Evolutionary conservation across 2,329 filamentous ascomycete species (phyloP).

Genomic region (Anisogramma anomala): DNA sequence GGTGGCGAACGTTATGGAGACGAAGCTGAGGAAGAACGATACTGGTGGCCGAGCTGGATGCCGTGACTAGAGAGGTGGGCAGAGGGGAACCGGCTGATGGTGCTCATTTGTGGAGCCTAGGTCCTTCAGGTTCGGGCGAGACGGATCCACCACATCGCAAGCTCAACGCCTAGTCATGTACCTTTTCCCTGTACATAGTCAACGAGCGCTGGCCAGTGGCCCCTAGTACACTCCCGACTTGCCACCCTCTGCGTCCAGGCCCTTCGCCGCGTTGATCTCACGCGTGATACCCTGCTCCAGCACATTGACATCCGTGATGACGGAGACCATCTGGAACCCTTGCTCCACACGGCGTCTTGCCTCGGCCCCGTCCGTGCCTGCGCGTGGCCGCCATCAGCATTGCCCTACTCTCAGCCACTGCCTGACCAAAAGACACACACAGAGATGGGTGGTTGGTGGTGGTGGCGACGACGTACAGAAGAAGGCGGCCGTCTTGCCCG

Average conservation of each 20-base stretch:
- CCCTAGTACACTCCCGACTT: not conserved
- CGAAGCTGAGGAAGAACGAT: not conserved
- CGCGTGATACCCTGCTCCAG: conserved; percentile 23
- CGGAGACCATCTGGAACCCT: conserved; percentile 30
- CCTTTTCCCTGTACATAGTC: too few relatives aligned
- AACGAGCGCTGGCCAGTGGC: too few relatives aligned
- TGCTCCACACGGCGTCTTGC: conserved; percentile 23
- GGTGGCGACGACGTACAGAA: conserved; percentile 24
- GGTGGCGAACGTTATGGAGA: not conserved
- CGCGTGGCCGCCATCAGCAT: not conserved
- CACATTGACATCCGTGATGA: conserved; percentile 26
- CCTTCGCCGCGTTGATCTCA: conserved; percentile 23
- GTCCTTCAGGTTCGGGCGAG: too few relatives aligned
- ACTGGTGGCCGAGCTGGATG: too few relatives aligned
- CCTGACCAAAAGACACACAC: too few relatives aligned
- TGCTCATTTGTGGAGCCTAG: too few relatives aligned
- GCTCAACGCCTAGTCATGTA: too few relatives aligned
- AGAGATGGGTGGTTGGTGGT: too few relatives aligned
- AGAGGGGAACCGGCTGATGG: too few relatives aligned
- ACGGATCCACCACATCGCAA: too few relatives aligned
- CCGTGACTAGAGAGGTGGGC: too few relatives aligned
- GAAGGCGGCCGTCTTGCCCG: conserved; percentile 29
- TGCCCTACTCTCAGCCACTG: too few relatives aligned
- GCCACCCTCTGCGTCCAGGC: conserved; percentile 6
- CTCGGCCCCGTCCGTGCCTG: conserved; percentile 25